Evolutionary conservation across 805 yeast species (phyloP).

Genomic region (Starmerella apicola): DNA sequence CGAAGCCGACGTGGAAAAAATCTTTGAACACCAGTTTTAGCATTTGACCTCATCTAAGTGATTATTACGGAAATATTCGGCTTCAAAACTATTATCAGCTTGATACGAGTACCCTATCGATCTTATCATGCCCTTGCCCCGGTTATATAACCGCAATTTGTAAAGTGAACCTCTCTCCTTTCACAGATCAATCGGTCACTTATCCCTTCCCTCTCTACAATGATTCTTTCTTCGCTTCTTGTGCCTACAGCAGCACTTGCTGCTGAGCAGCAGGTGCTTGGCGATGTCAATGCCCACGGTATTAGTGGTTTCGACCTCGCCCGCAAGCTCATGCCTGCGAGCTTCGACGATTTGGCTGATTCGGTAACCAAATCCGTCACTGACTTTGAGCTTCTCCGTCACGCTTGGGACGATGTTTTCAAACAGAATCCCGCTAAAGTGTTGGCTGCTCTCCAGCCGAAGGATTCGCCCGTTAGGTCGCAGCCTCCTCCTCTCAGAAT

Average conservation of each 20-base stretch:
- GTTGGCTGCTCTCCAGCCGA: slow-evolving; percentile 5
- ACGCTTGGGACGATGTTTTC: slow-evolving; percentile 9
- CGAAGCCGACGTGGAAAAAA: no score
- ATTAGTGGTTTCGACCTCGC: slow-evolving; percentile 9
- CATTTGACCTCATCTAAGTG: no score
- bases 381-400: slow-evolving; percentile 2
- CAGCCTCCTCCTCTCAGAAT: slow-evolving; percentile 12
- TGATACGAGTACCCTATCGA: no score
- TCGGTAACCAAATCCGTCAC: not conserved
- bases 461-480: slow-evolving; percentile 3
- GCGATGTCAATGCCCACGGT: not conserved
- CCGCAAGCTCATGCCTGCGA: slow-evolving; percentile 1
- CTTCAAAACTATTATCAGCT: no score
- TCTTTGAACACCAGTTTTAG: no score
- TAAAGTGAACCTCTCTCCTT: no score
- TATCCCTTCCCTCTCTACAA: not conserved
- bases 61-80: no score
- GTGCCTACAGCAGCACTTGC: not conserved
- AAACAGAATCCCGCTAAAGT: slow-evolving; percentile 5
- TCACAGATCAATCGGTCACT: no score
- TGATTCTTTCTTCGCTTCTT: not conserved
- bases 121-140: no score
- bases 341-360: not conserved
- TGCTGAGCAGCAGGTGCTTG: slow-evolving; percentile 3
- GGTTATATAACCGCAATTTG: no score